phyloP scores from a whole-genome alignment of 2,329 filamentous ascomycete genomes.

The Pestalotiopsis fici region DNA sequence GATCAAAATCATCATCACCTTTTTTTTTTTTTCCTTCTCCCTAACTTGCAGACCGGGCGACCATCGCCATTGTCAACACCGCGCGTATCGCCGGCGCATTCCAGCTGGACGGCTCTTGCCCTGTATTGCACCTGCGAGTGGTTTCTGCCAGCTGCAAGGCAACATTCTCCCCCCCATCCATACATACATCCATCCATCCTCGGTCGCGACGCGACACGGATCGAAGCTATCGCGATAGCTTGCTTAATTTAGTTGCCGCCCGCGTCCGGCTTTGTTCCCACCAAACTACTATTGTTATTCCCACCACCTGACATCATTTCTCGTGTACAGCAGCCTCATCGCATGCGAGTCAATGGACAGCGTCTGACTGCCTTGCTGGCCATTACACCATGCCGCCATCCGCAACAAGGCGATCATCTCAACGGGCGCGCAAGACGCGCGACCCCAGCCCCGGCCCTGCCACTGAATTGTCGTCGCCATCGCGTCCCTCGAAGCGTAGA shows the following conservation, averaged over 20 bases:
- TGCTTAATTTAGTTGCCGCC: neutral
- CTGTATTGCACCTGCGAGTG: neutral
- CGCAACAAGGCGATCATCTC: constrained; percentile 37
- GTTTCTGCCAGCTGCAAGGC: too few species aligned
- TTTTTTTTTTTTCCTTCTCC: too few species aligned
- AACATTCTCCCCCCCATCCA: too few species aligned
- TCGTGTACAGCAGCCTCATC: neutral
- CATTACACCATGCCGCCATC: constrained; percentile 37
- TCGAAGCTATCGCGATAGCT: neutral
- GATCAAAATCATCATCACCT: neutral
- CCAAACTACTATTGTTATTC: neutral
- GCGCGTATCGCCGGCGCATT: neutral
- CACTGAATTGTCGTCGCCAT: constrained; percentile 57
- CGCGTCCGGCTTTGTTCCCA: neutral
- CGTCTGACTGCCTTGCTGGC: neutral
- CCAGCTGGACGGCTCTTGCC: neutral
- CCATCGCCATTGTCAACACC: neutral
- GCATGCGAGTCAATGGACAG: constrained; percentile 2
- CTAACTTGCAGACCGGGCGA: neutral
- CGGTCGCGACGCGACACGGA: neutral
- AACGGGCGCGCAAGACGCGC: constrained; percentile 33
- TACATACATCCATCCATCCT: too few species aligned
- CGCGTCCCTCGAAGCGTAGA: constrained; percentile 64
- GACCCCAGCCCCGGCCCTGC: constrained; percentile 31
- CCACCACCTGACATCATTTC: neutral